These are phyloP conservation scores for Xanthoparmelia taractica DNA, from an alignment of 495 filamentous ascomycete species.

Conservation along the genomic window DNA sequence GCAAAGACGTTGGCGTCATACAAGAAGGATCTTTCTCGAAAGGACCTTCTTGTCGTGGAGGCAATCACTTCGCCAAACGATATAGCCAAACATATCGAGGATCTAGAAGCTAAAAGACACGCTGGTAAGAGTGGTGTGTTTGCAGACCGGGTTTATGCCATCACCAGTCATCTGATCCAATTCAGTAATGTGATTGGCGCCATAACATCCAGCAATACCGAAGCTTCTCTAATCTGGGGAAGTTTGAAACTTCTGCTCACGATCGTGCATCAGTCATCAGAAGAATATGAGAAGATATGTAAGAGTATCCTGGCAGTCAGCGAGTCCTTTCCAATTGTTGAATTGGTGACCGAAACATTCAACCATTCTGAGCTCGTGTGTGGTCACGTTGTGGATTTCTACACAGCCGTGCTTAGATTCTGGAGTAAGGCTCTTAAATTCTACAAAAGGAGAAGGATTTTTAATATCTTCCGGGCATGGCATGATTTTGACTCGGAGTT, in stretches of 20 bases:
- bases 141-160: neutral
- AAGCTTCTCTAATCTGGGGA: slow-evolving; percentile 3
- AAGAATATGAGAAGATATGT: slow-evolving; percentile 3
- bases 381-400: neutral
- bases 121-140: neutral
- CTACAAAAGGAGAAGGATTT: neutral
- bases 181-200: slow-evolving; percentile 1
- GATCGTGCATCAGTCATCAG: slow-evolving; percentile 7
- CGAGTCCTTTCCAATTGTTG: slow-evolving; percentile 1
- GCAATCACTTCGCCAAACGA: neutral
- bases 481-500: slow-evolving; percentile 10
- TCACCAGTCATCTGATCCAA: slow-evolving; percentile 1
- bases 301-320: slow-evolving; percentile 3
- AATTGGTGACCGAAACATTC: slow-evolving; percentile 2
- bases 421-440: slow-evolving; percentile 5
- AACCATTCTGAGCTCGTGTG: slow-evolving; percentile 2
- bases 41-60: neutral
- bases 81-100: slow-evolving; percentile 3
- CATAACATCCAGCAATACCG: slow-evolving; percentile 4
- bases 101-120: slow-evolving; percentile 6
- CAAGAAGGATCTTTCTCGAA: slow-evolving; percentile 1
- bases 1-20: slow-evolving; percentile 1
- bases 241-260: slow-evolving; percentile 9
- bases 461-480: neutral
- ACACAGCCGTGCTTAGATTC: neutral